phyloP scores from a whole-genome alignment of 805 yeast species.

The Saccharomyces mikatae region DNA sequence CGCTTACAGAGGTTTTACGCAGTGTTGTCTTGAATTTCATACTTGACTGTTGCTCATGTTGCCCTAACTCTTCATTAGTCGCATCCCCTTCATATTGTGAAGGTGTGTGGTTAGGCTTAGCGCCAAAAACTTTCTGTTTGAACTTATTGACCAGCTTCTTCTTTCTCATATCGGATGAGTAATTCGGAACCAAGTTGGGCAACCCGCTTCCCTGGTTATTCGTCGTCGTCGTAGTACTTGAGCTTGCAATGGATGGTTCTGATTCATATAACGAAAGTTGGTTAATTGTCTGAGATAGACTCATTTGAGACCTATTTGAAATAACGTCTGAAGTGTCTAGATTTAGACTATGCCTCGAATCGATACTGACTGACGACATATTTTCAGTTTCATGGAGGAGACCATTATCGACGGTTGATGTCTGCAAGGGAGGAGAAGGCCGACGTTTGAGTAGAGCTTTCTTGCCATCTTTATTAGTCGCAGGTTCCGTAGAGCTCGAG shows the following conservation, averaged over 20 bases:
- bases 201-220: background rate
- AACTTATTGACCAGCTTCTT: background rate
- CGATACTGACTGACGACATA: background rate
- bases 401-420: background rate
- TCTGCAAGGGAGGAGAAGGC: background rate
- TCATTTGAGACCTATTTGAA: background rate
- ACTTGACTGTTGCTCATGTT: background rate
- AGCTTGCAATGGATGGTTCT: background rate
- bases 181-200: background rate
- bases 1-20: background rate
- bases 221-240: background rate
- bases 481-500: background rate
- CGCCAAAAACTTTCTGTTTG: background rate
- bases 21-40: background rate
- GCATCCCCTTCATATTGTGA: background rate
- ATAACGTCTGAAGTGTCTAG: background rate
- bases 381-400: background rate
- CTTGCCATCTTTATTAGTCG: background rate
- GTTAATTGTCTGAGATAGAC: background rate
- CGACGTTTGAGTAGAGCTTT: background rate
- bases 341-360: background rate
- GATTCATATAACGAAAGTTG: background rate
- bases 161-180: background rate
- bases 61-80: background rate
- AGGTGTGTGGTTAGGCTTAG: background rate